Conservation (phyloP, 768 basidiomycete species). For the Xerocomellus intermedius region DNA sequence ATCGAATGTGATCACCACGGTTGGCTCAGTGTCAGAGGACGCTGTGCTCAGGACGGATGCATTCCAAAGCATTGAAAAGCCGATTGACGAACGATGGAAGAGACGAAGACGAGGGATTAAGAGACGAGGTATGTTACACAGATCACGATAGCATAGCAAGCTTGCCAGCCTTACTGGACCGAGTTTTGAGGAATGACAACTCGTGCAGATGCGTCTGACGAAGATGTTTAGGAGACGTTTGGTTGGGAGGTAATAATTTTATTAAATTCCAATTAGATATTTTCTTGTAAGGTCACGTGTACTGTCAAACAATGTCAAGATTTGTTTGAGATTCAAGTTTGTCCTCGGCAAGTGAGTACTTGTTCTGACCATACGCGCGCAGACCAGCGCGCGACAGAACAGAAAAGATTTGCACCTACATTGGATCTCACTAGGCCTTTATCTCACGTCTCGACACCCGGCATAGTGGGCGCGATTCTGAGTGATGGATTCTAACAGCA, state of each 20-base stretch:
- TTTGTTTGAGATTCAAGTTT: too few relatives aligned
- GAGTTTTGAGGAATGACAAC: background rate
- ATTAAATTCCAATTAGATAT: background rate
- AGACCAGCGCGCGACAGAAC: too few relatives aligned
- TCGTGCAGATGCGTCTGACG: background rate
- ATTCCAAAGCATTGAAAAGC: slow-evolving; percentile 55
- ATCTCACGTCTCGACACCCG: too few relatives aligned
- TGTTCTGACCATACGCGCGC: too few relatives aligned
- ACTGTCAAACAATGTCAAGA: too few relatives aligned
- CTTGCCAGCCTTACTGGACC: slow-evolving; percentile 21
- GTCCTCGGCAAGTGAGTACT: too few relatives aligned
- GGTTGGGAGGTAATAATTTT: background rate
- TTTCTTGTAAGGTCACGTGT: background rate
- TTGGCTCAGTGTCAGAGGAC: slow-evolving; percentile 79
- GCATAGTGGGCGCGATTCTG: too few relatives aligned
- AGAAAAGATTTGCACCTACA: too few relatives aligned
- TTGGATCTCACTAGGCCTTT: too few relatives aligned
- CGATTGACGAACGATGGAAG: slow-evolving; percentile 17
- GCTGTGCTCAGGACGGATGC: slow-evolving; percentile 55
- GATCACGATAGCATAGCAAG: slow-evolving; percentile 26
- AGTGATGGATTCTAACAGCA: too few relatives aligned
- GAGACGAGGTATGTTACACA: slow-evolving; percentile 23
- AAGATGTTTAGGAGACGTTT: background rate
- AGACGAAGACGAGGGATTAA: slow-evolving; percentile 7
- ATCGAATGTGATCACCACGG: slow-evolving; percentile 73